Base-by-base conservation (phyloP, 2,329 filamentous ascomycete genomes). In the Penicillium sp. region DNA sequence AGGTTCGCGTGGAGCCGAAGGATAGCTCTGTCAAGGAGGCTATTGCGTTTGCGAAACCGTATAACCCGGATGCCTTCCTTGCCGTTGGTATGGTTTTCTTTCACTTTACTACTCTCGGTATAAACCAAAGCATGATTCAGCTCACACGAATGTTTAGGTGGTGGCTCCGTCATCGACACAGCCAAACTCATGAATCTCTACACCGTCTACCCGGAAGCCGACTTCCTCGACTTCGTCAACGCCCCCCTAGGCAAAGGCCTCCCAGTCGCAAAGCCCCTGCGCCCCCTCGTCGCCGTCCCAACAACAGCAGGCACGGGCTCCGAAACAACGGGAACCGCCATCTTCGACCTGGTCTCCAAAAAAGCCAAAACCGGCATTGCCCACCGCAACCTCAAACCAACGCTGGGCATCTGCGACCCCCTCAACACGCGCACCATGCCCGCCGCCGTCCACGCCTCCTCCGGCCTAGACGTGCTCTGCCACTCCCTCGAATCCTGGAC, bases 151-250 rank as follows among this genome's bases (percentile, higher is more conserved):
- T 39, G 12, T 8, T 25, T 37, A 78, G 76, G 85, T 17, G 89
- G 92, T 67, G 95, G 95, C 39, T 96, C 92, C 41, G 95, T 98
- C 66, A 99, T 99, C 67, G 95, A 99, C 78, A 99, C 95, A 0
- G 94, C 95, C 56, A 99, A 99, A 78, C 84, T 99, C 58, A 98
- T 99, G 93, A 99, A 99, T 73, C 84, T 99, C 0, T 98, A 98
- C 79, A 90, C 89, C 0, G 88, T 87, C 63, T 97, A 92, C 73
- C 93, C 93, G 0, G 90, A 97, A 7, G 94, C 94, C 37, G 91
- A 95, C 68, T 97, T 99, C 73, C 83, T 98, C 38, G 94, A 99
- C 81, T 99, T 99, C 69, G 95, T 99, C 76, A 98, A 98, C 72
- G 94, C 94, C 0, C 95, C 95, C 0, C 81, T 98, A 0, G 95